Evolutionary conservation across 2,329 filamentous ascomycete species (phyloP).

Genomic region (Hymenoscyphus infarciens): DNA sequence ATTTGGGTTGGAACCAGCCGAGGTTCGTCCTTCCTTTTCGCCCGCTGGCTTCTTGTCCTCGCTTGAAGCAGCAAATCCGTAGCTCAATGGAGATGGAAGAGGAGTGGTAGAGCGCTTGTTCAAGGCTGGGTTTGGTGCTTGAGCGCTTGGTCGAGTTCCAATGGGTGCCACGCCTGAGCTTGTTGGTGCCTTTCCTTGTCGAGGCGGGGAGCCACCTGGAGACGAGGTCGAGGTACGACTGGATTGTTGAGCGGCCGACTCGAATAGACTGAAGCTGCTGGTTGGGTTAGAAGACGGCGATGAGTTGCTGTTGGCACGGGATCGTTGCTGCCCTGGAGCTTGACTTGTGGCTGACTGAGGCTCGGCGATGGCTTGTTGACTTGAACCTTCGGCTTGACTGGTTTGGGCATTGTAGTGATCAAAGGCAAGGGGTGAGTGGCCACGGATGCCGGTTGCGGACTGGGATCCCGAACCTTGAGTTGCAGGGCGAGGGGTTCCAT

Average conservation of each 20-base stretch:
- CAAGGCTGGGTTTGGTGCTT: constrained; percentile 56
- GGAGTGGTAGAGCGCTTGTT: constrained; percentile 79
- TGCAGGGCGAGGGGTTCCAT: constrained; percentile 57
- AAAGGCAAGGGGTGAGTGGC: constrained; percentile 76
- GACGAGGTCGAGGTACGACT: constrained; percentile 83
- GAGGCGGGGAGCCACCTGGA: constrained; percentile 75
- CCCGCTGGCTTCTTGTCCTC: constrained; percentile 44
- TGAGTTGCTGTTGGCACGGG: constrained; percentile 77
- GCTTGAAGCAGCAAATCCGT: constrained; percentile 61
- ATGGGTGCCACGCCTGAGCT: constrained; percentile 80
- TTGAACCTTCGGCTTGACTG: constrained; percentile 24
- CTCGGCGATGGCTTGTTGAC: constrained; percentile 39
- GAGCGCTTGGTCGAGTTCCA: constrained; percentile 74
- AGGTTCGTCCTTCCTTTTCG: constrained; percentile 41
- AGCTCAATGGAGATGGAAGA: constrained; percentile 81
- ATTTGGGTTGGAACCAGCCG: constrained; percentile 57
- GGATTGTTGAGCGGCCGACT: constrained; percentile 60
- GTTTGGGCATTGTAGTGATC: constrained; percentile 57
- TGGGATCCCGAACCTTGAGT: constrained; percentile 61
- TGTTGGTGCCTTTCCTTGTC: constrained; percentile 56
- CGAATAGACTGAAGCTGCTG: constrained; percentile 57
- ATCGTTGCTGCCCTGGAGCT: constrained; percentile 41
- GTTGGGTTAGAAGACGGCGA: constrained; percentile 71
- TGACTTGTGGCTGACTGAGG: constrained; percentile 46
- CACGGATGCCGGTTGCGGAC: constrained; percentile 62